Evolutionary conservation across 2,329 filamentous ascomycete species (phyloP), one percentile per base, ranked within the genome.

Genomic region (Talaromyces islandicus): DNA sequence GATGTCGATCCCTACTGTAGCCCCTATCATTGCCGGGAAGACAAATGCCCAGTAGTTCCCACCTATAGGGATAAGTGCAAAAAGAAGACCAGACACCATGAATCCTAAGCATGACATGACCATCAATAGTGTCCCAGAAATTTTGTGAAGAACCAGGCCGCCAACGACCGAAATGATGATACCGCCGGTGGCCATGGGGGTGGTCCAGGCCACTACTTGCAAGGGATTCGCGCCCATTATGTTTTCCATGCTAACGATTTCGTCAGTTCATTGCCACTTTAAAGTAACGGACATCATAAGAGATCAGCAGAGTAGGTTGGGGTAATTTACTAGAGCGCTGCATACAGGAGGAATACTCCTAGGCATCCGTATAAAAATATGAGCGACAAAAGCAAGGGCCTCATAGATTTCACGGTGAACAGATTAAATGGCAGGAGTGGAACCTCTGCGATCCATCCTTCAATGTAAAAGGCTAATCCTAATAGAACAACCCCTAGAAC

Each of bases 371-470:
- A 38, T 17, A 38, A 9, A 38, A 38, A 38, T 17, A 38, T 38
- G 35, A 38, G 35, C 14, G 35, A 38, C 35, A 38, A 38, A n/a
- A 38, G 35, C 7, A 38, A 5, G 17, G 35, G 35, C 35, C n/a
- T 38, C 35, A 38, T 38, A 38, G 35, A 38, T 12, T 38, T 38
- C 12, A 38, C 17, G 7, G 35, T 75, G 74, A 94, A 92, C 25
- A 93, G 73, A 21, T 88, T 88, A 0, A 81, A 77, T 0, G 90
- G 89, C 0, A 94, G 76, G 0, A 94, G 76, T 0, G 90, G 90
- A 56, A 87, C 81, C 17, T 80, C 70, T 0, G 88, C 84, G 0
- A 90, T 80, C 84, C 85, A 89, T 0, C 86, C 86, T 75, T 94
- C 88, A 3, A 92, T 78, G 60, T 82, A 77, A 2, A 85, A 71